These are phyloP conservation scores for Alternaria alternata DNA, from an alignment of 2,329 filamentous ascomycete genomes.

Conservation along the genomic window DNA sequence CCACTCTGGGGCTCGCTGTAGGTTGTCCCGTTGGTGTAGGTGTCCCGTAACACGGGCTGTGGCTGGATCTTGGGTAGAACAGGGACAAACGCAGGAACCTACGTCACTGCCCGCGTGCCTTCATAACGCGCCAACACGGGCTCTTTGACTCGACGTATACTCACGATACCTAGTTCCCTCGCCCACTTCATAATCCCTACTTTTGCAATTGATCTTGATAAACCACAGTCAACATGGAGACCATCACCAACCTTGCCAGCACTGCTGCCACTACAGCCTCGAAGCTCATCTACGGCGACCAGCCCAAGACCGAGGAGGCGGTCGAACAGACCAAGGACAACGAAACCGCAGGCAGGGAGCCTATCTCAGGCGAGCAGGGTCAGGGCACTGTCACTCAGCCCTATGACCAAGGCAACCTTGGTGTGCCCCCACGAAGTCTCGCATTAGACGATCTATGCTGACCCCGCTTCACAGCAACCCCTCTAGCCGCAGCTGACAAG, in stretches of 20 bases:
- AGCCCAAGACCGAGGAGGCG: slow-evolving; percentile 18
- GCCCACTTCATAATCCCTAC: not conserved
- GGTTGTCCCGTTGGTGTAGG: slow-evolving; percentile 22
- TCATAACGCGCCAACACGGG: slow-evolving; percentile 17
- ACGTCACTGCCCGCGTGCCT: slow-evolving; percentile 30
- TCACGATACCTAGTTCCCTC: not conserved
- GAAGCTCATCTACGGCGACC: slow-evolving; percentile 51
- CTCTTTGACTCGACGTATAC: slow-evolving; percentile 13
- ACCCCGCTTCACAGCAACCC: slow-evolving; percentile 21
- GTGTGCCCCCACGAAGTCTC: slow-evolving; percentile 45
- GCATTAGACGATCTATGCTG: slow-evolving; percentile 6
- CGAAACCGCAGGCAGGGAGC: slow-evolving; percentile 64
- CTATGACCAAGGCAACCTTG: slow-evolving; percentile 77
- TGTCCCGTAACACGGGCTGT: slow-evolving; percentile 18
- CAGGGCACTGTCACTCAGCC: slow-evolving; percentile 74
- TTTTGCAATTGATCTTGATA: slow-evolving; percentile 5
- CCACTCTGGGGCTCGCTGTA: slow-evolving; percentile 23
- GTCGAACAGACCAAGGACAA: slow-evolving; percentile 45
- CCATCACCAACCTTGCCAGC: slow-evolving; percentile 47
- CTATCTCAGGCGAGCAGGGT: slow-evolving; percentile 74
- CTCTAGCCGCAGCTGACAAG: slow-evolving; percentile 21
- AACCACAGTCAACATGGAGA: slow-evolving; percentile 44
- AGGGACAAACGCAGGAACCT: slow-evolving; percentile 22
- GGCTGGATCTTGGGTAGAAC: slow-evolving; percentile 16
- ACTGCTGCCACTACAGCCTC: slow-evolving; percentile 38